Evolutionary conservation across 257 asterid genomes (phyloP), one percentile per base, ranked within the genome.

Genomic region (Misopates orontium): DNA sequence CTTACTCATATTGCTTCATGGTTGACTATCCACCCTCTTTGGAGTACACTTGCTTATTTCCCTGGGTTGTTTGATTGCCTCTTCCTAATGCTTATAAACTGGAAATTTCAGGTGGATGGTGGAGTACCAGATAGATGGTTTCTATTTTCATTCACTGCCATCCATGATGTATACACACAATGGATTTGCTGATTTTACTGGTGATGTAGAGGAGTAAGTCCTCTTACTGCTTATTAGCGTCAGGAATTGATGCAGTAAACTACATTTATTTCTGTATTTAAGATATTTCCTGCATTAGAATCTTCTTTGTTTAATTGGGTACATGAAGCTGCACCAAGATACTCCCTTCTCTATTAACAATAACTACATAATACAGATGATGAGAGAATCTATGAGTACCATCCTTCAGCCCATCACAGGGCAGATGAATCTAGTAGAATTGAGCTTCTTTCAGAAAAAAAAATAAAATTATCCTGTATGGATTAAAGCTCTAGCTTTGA

Each of bases 131-230:
- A 48, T 93, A 24, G 99, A 93, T 77, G 99, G 99, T 66, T 90
- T 90, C 75, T 78, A 90, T 80, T 93, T 93, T 77, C 99, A 93
- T 71, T 93, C 99, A 28, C 90, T 93, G 60, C 69, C 96, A 66
- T 93, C 99, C 56, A 93, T 93, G 99, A 75, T 93, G 84, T 93
- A 93, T 80, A 93, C 97, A 4, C 97, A 93, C 82, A 93, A 90
- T 62, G 99, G 99, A 47, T 90, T 93, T 75, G 95, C 96, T 65
- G 71, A 95, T 54, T 87, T 93, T 79, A 90, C 95, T 61, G 99
- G 97, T 70, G 96, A 90, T 75, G 65, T 84, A 72, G 97, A 93
- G 73, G 97, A 93, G 99, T 93, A 86, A 86, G 97, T 62, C 68
- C 74, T 75, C 73, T 64, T 24, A 58, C 10, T 28, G 70, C 60